Evolutionary conservation across 371 early-diverging fungal genomes (phyloP), one percentile per base, ranked within the genome.

Genomic region (Apophysomyces elegans): DNA sequence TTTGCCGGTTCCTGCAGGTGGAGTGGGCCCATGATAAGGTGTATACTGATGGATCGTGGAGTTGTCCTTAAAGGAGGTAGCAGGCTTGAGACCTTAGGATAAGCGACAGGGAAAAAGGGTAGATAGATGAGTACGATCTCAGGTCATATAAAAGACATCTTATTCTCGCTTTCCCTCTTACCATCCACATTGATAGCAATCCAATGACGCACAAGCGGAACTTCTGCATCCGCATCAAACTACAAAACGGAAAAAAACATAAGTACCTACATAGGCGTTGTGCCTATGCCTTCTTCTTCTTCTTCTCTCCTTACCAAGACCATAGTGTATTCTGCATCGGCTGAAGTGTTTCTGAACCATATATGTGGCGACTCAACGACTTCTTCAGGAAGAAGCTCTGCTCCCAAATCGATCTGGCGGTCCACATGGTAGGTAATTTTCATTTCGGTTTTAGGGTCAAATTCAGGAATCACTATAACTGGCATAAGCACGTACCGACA

Each of bases 191-290:
- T 84, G 59, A 74, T 71, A 58, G 81, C 74, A 18, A 83, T 59
- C 86, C 86, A 86, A 47, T 86, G 86, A 9, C 83, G 78, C 62
- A 64, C 75, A 32, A 82, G 77, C 11, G 77, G 67, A 14, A 62
- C 60, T 26, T 50, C 72, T 32, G 80, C 79, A 61, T 86, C 86
- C 4, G 86, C 81, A 61, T 86, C 84, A 36, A 72, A 62, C 83
- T 80, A 54, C 26, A 1, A 41, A 45, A 16, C 21, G 12, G 12
- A 11, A 21, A 18, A 39, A 38, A 63, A 14, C 3, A 43, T 39
- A 26, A 26, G 2, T 26, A 2, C 32, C 32, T 26, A 3, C 32
- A 26, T 26, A 26, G 4, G 8, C 2, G 21, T 50, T 50, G 26
- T 21, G 58, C 47, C 18, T n/a, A 12, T 32, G 57, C n/a, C n/a